phyloP scores from a whole-genome alignment of 164 flowering plant species.

The Protea cynaroides region DNA sequence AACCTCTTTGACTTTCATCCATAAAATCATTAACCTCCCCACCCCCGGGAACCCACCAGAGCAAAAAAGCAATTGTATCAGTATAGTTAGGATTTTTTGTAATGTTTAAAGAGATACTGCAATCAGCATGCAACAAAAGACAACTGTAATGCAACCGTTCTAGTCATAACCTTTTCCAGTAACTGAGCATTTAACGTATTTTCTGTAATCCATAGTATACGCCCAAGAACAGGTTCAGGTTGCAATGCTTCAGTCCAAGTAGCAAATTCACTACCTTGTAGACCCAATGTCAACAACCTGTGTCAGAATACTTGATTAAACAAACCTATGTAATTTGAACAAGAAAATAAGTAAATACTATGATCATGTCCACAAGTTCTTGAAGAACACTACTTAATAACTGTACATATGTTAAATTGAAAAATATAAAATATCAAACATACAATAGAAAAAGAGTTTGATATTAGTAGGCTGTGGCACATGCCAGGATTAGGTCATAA shows the following conservation, averaged over 20 bases:
- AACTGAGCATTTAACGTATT: conserved; percentile 75
- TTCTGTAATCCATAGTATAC: conserved; percentile 75
- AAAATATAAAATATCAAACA: too few species aligned
- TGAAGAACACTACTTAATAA: too few species aligned
- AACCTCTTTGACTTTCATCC: too few species aligned
- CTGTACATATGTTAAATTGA: too few species aligned
- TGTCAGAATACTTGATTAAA: conserved; percentile 12
- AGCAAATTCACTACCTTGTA: conserved; percentile 53
- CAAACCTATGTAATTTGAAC: conserved; percentile 4
- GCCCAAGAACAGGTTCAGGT: conserved; percentile 49
- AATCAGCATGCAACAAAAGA: background rate
- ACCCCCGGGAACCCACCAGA: too few species aligned
- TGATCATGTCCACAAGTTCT: background rate
- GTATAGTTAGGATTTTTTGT: background rate
- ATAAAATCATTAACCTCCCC: too few species aligned
- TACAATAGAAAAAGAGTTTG: too few species aligned
- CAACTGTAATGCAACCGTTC: background rate
- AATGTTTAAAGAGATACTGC: background rate
- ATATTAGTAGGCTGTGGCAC: too few species aligned
- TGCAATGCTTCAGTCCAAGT: conserved; percentile 59
- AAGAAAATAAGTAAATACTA: background rate
- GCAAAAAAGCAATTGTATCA: background rate
- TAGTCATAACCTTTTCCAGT: conserved; percentile 57
- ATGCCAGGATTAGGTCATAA: too few species aligned
- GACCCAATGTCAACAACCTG: conserved; percentile 72